A percentile compares a stretch with the other conserved stretches of the same genome.
phyloP scores from a whole-genome alignment of 257 asterid species.

The Petrea volubilis region DNA sequence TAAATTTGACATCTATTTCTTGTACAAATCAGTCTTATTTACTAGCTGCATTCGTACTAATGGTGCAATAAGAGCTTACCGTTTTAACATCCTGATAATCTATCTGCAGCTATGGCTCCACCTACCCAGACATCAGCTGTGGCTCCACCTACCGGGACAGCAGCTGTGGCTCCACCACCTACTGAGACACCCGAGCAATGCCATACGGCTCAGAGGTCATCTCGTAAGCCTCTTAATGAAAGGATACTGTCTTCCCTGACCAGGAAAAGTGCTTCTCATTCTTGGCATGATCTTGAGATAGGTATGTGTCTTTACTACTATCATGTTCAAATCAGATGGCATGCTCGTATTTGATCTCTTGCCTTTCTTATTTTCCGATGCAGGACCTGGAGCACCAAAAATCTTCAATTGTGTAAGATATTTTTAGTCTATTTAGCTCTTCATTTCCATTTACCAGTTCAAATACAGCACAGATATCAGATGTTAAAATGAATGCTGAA shows the following conservation, averaged over 20 bases:
- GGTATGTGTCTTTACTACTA: constrained; percentile 41
- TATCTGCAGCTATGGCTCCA: constrained; percentile 58
- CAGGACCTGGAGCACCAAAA: constrained; percentile 90
- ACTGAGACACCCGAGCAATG: not conserved
- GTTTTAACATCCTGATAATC: constrained; percentile 19
- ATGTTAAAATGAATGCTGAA: not conserved
- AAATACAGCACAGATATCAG: constrained; percentile 12
- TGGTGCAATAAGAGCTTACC: not conserved
- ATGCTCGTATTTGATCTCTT: constrained; percentile 7
- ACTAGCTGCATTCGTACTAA: not conserved
- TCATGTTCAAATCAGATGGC: not conserved
- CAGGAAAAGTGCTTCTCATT: constrained; percentile 93
- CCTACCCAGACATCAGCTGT: constrained; percentile 48
- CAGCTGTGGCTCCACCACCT: constrained; percentile 36
- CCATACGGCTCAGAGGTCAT: constrained; percentile 26
- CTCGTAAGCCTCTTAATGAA: constrained; percentile 73
- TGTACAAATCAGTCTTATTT: not conserved
- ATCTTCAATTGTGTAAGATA: constrained; percentile 78
- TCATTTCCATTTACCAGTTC: not conserved
- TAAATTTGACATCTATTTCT: constrained; percentile 12
- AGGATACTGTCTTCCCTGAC: constrained; percentile 84
- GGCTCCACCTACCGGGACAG: constrained; percentile 20
- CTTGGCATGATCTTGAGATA: constrained; percentile 99
- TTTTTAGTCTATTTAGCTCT: constrained; percentile 15
- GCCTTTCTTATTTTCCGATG: constrained; percentile 29